phyloP scores from a whole-genome alignment of 2,329 filamentous ascomycete species.

The Cladophialophora carrionii region DNA sequence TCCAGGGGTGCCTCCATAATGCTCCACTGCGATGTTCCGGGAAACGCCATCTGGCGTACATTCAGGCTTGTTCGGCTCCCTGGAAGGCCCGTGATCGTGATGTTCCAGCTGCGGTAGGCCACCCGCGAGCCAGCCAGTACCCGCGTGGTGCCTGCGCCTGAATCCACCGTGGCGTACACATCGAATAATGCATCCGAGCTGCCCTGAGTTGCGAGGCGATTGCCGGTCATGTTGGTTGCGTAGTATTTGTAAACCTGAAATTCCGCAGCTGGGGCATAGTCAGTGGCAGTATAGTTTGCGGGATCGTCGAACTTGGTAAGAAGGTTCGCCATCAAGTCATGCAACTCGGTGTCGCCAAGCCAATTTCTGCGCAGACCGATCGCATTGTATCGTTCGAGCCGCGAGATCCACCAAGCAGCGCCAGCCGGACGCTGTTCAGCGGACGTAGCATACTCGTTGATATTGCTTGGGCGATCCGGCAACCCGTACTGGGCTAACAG shows the following conservation, averaged over 20 bases:
- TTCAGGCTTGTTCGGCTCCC: too few species aligned
- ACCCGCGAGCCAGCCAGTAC: too few species aligned
- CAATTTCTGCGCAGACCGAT: not conserved
- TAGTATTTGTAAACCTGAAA: not conserved
- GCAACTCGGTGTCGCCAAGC: not conserved
- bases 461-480: not conserved
- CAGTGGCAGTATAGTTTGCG: not conserved
- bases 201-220: not conserved
- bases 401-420: constrained; percentile 2
- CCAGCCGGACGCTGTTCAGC: not conserved
- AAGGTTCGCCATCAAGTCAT: not conserved
- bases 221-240: not conserved
- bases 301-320: not conserved
- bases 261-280: not conserved
- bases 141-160: too few species aligned
- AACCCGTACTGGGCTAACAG: not conserved
- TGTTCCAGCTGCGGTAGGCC: too few species aligned
- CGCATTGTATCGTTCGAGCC: not conserved
- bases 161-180: not conserved
- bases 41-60: too few species aligned
- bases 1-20: too few species aligned
- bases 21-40: too few species aligned
- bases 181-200: not conserved
- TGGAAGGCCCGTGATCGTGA: too few species aligned
- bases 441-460: not conserved